These are phyloP conservation scores for Clavispora vitiphila DNA, from an alignment of 805 yeast species.

Conservation along the genomic window DNA sequence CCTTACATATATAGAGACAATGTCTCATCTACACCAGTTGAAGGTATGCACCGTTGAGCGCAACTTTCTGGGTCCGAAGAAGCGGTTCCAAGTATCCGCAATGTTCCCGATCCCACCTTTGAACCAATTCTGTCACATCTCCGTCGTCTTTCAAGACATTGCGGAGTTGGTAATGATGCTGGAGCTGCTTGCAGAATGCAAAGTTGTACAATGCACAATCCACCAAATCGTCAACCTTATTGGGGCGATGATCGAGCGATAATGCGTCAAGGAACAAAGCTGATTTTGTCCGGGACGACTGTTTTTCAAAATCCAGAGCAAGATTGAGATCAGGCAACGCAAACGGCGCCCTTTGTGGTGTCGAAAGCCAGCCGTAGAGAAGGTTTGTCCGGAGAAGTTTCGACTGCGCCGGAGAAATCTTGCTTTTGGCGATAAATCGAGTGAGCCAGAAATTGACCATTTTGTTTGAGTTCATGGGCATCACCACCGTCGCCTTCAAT, in stretches of 20 bases:
- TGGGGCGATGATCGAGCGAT: constrained; percentile 6
- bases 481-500: constrained; percentile 15
- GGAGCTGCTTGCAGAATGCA: constrained; percentile 8
- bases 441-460: constrained; percentile 38
- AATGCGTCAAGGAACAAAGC: constrained; percentile 5
- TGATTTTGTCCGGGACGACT: constrained; percentile 5
- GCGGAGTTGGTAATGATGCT: constrained; percentile 7
- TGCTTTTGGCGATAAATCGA: constrained; percentile 22
- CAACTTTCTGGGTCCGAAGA: background rate
- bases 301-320: background rate
- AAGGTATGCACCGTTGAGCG: background rate
- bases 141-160: background rate
- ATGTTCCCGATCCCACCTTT: constrained; percentile 12
- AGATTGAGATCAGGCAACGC: constrained; percentile 2
- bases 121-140: constrained; percentile 2
- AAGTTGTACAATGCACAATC: constrained; percentile 60
- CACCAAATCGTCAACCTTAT: constrained; percentile 60
- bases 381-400: constrained; percentile 8
- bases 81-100: constrained; percentile 5
- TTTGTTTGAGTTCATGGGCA: constrained; percentile 31
- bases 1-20: too few species aligned
- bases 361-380: constrained; percentile 13
- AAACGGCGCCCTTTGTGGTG: constrained; percentile 9
- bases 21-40: too few species aligned
- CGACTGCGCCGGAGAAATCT: constrained; percentile 7